A percentile compares a stretch with the other conserved stretches of the same genome.
Evolutionary conservation across 352 stramenopile genomes (phyloP).

Genomic region (Pelagophyceae sp.): DNA sequence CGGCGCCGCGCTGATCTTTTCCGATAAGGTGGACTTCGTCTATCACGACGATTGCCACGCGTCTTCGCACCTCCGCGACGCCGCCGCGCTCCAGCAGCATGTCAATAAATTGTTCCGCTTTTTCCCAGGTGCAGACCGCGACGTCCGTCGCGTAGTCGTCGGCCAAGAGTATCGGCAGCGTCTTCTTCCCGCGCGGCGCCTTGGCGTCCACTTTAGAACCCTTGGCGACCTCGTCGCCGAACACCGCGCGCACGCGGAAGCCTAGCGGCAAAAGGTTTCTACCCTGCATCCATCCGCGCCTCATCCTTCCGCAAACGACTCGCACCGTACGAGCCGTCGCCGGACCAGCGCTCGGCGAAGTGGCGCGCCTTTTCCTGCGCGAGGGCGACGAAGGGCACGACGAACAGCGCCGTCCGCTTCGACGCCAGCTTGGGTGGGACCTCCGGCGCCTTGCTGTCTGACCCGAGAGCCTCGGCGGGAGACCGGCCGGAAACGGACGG

Average conservation of each 20-base stretch:
- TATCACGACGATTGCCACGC: background rate
- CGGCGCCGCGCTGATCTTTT: background rate
- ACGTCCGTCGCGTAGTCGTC: background rate
- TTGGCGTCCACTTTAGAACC: too few relatives aligned
- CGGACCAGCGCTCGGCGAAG: background rate
- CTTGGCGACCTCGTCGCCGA: background rate
- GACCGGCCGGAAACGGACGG: background rate
- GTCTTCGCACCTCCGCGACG: background rate
- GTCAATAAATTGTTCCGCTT: background rate
- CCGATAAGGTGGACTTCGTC: slow-evolving; percentile 14
- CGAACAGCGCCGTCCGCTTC: slow-evolving; percentile 7
- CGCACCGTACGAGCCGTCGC: slow-evolving; percentile 8
- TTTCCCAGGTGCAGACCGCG: slow-evolving; percentile 2
- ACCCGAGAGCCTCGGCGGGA: too few relatives aligned
- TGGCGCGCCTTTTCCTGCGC: background rate
- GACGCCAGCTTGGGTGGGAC: too few relatives aligned
- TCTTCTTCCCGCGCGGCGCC: background rate
- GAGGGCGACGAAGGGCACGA: background rate
- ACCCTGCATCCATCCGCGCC: too few relatives aligned
- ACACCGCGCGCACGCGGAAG: background rate
- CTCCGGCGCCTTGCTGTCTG: too few relatives aligned
- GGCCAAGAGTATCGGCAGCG: background rate
- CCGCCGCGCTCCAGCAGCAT: background rate
- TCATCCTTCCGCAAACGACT: too few relatives aligned
- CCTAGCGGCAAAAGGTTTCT: too few relatives aligned